Conservation (phyloP, 208 protist species). For the Angomonas deanei region DNA sequence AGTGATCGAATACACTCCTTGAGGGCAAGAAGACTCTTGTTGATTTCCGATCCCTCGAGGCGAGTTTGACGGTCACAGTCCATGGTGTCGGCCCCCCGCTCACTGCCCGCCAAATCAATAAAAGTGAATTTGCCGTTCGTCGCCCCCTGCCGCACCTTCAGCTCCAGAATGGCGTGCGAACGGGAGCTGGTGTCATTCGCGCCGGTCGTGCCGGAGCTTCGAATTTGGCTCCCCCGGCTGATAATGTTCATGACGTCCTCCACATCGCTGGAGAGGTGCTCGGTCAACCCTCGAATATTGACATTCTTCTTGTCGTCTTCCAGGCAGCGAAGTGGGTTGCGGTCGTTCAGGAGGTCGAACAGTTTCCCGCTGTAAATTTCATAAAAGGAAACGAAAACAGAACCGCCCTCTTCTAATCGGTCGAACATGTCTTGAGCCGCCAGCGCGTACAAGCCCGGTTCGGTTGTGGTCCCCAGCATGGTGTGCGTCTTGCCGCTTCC, state of each 20-base stretch:
- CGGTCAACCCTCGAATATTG: conserved; percentile 61
- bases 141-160: conserved; percentile 52
- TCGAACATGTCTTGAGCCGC: conserved; percentile 67
- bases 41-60: conserved; percentile 88
- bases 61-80: conserved; percentile 78
- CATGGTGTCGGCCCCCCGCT: conserved; percentile 77
- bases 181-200: conserved; percentile 93
- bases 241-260: conserved; percentile 69
- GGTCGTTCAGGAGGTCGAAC: conserved; percentile 68
- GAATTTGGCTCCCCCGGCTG: conserved; percentile 66
- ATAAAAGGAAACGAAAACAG: conserved; percentile 63
- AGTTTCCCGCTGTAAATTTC: conserved; percentile 84
- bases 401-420: conserved; percentile 23
- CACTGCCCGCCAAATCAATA: conserved; percentile 92
- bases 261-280: conserved; percentile 38
- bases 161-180: conserved; percentile 94
- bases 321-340: conserved; percentile 46
- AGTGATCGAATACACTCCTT: conserved; percentile 86
- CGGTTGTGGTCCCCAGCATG: conserved; percentile 69
- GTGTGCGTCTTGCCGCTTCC: conserved; percentile 91
- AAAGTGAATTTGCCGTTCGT: conserved; percentile 65
- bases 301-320: conserved; percentile 63
- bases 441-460: conserved; percentile 66
- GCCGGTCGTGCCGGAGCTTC: conserved; percentile 85
- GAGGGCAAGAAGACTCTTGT: conserved; percentile 84